Evolutionary conservation across 169 alveolate species (phyloP).

Genomic region (Plasmodium falciparum): DNA sequence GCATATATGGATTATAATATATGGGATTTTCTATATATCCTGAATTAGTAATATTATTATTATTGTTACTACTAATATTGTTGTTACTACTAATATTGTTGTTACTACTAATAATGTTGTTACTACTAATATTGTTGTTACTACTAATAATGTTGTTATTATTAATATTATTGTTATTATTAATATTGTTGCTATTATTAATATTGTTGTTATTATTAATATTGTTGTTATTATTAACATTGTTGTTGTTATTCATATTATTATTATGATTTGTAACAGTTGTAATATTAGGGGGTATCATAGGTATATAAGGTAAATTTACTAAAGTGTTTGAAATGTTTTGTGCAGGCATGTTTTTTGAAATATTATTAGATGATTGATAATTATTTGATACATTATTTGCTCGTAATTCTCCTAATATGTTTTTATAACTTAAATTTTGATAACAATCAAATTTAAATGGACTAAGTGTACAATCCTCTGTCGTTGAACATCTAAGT

Average conservation of each 20-base stretch:
- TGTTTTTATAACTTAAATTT: conserved; percentile 32
- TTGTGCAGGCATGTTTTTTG: conserved; percentile 45
- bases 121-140: too few species aligned
- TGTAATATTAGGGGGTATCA: conserved; percentile 12
- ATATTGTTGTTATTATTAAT: too few species aligned
- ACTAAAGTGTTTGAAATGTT: conserved; percentile 36
- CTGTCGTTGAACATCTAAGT: conserved; percentile 30
- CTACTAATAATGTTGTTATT: too few species aligned
- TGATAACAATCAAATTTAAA: conserved; percentile 19
- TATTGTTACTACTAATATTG: too few species aligned
- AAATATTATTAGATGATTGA: conserved; percentile 21
- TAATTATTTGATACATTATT: conserved; percentile 10
- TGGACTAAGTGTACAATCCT: conserved; percentile 32
- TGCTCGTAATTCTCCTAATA: conserved; percentile 28
- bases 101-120: too few species aligned
- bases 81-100: too few species aligned
- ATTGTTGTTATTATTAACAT: too few species aligned
- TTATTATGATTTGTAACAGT: too few species aligned
- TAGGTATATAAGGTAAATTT: conserved; percentile 56
- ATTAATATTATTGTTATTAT: too few species aligned
- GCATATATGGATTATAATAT: conserved; percentile 43
- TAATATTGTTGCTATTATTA: too few species aligned
- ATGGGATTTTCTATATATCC: conserved; percentile 24
- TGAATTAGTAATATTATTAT: too few species aligned
- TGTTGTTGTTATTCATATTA: too few species aligned